Base-by-base conservation (phyloP, 179 eudicot genomes). In the Camellia oleifera region DNA sequence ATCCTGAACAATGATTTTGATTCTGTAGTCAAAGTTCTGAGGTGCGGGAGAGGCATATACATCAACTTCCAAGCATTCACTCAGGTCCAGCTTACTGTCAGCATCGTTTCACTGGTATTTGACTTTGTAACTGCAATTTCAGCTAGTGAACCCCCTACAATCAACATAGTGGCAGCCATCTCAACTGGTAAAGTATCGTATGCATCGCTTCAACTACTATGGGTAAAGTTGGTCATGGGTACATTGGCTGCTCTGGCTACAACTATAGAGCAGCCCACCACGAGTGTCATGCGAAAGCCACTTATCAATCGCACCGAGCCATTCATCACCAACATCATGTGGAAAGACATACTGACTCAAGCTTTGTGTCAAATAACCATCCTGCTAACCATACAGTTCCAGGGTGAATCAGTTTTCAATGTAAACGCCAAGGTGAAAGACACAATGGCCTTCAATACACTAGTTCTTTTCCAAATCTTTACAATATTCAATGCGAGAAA, bases 61-160 rank as follows among this genome's bases (percentile, higher is more conserved):
- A 85, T 52, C 84, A 90, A 90, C 86, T 85, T 88, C 69, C 91
- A 90, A 53, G 88, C 87, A 61, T 90, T 88, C 60, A 88, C 88
- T 50, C 90, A 90, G 77, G 88, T 90, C 58, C 93, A 90, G 75
- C 91, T 90, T 7, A 88, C 91, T 0, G 93, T 87, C 15, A 88
- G 87, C 61, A 89, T 86, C 1, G 90, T 89, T 11, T 91, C 87
- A 69, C 78, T 86, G 9, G 85, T 84, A 1, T 83, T 88, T 70
- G 88, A 88, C 84, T 83, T 88, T 40, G 78, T 90, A 13, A 91
- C 91, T 74, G 90, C 93, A 50, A 80, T 85, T 42, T 86, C 90
- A 48, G 83, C 86, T 3, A 88, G 90, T 26, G 88, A 88, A 84
- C 62, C 93, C 91, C 8, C 75, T 88, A 63, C 65, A 11, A 61